Conservation (phyloP, 2,329 filamentous ascomycete species). For the Aspergillus sp. region DNA sequence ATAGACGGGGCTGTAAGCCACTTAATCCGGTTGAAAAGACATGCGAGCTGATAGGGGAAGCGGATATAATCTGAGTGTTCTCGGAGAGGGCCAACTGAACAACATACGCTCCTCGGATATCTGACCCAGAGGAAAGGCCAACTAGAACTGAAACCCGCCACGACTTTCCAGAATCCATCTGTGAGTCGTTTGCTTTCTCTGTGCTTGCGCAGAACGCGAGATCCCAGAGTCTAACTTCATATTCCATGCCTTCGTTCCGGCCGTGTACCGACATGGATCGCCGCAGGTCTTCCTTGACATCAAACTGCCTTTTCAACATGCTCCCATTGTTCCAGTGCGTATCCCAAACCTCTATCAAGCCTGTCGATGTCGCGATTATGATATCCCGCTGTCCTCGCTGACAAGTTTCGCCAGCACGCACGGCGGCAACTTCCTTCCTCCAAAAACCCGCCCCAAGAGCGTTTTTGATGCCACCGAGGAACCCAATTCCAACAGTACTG, state of each 20-base stretch:
- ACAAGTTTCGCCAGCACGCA: conserved; percentile 69
- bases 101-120: conserved; percentile 66
- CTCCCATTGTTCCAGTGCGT: conserved; percentile 85
- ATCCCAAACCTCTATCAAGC: conserved; percentile 80
- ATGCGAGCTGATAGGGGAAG: conserved; percentile 5
- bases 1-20: conserved; percentile 61
- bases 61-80: conserved; percentile 52
- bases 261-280: conserved; percentile 60
- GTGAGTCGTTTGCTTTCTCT: conserved; percentile 44
- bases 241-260: conserved; percentile 51
- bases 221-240: conserved; percentile 73
- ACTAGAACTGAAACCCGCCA: conserved; percentile 61
- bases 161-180: conserved; percentile 51
- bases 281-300: conserved; percentile 66
- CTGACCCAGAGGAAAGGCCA: conserved; percentile 52
- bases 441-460: conserved; percentile 69
- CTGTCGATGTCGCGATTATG: conserved; percentile 74
- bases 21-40: conserved; percentile 19
- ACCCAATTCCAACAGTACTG: conserved; percentile 53
- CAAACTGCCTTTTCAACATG: conserved; percentile 69
- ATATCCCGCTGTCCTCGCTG: conserved; percentile 82
- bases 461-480: conserved; percentile 79
- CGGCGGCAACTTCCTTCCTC: conserved; percentile 76
- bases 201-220: conserved; percentile 60
- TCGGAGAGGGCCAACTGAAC: conserved; percentile 68